Evolutionary conservation across 2,329 filamentous ascomycete species (phyloP).

Genomic region (Elsinoe ampelina): DNA sequence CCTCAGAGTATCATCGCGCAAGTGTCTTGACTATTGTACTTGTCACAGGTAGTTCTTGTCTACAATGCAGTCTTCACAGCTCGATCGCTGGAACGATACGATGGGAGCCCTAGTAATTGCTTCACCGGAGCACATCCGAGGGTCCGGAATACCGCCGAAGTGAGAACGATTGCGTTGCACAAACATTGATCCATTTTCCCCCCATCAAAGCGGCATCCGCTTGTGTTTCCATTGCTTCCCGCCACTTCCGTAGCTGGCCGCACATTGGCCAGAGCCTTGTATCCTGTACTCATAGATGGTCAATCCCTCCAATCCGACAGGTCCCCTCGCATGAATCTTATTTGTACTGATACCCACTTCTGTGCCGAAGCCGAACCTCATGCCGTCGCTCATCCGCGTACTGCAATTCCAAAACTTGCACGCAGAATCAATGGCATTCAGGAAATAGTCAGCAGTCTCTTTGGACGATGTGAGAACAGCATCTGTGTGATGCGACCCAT

Average conservation of each 20-base stretch:
- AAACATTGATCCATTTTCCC: not conserved
- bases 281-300: constrained; percentile 98
- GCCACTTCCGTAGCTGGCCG: constrained; percentile 57
- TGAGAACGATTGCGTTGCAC: not conserved
- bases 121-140: not conserved
- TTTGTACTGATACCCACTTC: constrained; percentile 98
- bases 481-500: constrained; percentile 92
- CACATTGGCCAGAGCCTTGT: constrained; percentile 72
- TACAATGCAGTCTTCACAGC: not conserved
- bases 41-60: not conserved
- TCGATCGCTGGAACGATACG: too few species aligned
- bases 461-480: constrained; percentile 67
- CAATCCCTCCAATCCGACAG: constrained; percentile 85
- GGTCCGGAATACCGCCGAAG: not conserved
- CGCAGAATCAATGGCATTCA: constrained; percentile 75
- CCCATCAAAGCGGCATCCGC: constrained; percentile 30
- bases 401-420: constrained; percentile 97
- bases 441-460: constrained; percentile 67
- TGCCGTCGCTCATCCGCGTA: constrained; percentile 88
- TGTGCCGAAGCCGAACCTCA: constrained; percentile 94
- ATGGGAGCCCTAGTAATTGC: not conserved
- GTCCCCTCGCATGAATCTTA: constrained; percentile 91
- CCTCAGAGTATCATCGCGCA: not conserved
- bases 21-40: not conserved
- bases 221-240: constrained; percentile 50